phyloP scores from a whole-genome alignment of 768 basidiomycete species.

The Erythrobasidium yunnanense region DNA sequence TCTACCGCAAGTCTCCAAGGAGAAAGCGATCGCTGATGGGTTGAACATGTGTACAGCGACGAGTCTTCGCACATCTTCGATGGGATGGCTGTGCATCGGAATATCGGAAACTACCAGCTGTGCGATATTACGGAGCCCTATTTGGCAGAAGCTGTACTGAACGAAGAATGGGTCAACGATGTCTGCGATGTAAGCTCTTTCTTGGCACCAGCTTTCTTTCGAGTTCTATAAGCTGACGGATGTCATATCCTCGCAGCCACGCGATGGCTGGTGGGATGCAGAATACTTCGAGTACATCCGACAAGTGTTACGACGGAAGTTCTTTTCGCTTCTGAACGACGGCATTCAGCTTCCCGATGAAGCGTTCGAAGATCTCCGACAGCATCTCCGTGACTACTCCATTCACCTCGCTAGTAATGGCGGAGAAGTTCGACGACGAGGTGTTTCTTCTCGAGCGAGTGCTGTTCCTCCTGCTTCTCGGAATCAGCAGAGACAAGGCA shows the following conservation, averaged over 20 bases:
- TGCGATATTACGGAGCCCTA: slow-evolving; percentile 83
- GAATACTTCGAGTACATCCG: slow-evolving; percentile 73
- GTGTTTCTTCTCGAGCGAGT: not conserved
- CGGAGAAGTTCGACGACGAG: not conserved
- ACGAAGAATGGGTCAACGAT: slow-evolving; percentile 58
- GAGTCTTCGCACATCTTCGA: slow-evolving; percentile 66
- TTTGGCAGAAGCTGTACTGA: slow-evolving; percentile 67
- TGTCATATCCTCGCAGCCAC: slow-evolving; percentile 48
- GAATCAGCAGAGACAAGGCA: no score
- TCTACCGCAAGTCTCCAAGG: no score
- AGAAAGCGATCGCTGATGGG: not conserved
- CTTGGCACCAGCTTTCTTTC: not conserved
- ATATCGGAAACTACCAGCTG: slow-evolving; percentile 86
- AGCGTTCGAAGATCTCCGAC: slow-evolving; percentile 43
- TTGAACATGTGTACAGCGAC: not conserved
- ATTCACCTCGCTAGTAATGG: not conserved
- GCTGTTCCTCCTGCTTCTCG: no score
- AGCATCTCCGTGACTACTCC: not conserved
- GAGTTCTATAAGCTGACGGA: no score
- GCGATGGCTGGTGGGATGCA: slow-evolving; percentile 78
- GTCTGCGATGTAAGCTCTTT: slow-evolving; percentile 53
- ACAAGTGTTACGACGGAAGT: slow-evolving; percentile 66
- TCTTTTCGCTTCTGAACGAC: slow-evolving; percentile 62
- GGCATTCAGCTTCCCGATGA: slow-evolving; percentile 46
- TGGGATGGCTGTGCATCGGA: slow-evolving; percentile 63